Evolutionary conservation across 2,329 filamentous ascomycete species (phyloP).

Genomic region (Curvularia sp.): DNA sequence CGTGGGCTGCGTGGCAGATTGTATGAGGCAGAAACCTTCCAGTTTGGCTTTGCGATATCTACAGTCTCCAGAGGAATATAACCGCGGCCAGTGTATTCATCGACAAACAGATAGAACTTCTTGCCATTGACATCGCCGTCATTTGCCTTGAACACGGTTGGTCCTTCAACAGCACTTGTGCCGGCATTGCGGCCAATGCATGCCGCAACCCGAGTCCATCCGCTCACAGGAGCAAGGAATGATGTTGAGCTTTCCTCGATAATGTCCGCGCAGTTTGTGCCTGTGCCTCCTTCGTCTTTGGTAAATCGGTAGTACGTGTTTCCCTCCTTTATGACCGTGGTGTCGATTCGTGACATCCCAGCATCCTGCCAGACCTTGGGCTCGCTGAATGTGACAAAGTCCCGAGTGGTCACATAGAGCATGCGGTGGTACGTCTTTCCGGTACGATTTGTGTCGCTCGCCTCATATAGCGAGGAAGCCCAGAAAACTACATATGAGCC

Average conservation of each 20-base stretch:
- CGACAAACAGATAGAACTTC: constrained; percentile 64
- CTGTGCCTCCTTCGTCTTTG: constrained; percentile 61
- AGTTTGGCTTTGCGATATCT: constrained; percentile 58
- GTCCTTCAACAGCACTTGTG: constrained; percentile 59
- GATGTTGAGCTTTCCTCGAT: constrained; percentile 60
- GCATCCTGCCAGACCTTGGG: constrained; percentile 62
- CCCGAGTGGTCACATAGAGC: constrained; percentile 60
- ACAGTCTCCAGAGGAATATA: constrained; percentile 63
- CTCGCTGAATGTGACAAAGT: constrained; percentile 60
- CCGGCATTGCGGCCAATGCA: constrained; percentile 63
- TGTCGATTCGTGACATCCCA: constrained; percentile 61
- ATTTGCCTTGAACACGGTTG: constrained; percentile 62
- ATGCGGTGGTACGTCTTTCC: constrained; percentile 60
- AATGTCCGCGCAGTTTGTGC: constrained; percentile 62
- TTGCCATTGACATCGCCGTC: constrained; percentile 59
- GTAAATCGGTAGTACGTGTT: constrained; percentile 61
- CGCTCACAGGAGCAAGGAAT: constrained; percentile 52
- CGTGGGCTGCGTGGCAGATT: constrained; percentile 59
- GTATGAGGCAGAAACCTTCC: constrained; percentile 58
- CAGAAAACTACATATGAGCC: constrained; percentile 58
- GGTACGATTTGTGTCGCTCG: constrained; percentile 53
- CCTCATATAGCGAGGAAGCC: constrained; percentile 57
- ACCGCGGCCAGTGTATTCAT: constrained; percentile 61
- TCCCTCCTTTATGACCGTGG: constrained; percentile 57
- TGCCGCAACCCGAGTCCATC: constrained; percentile 56